Conservation (phyloP, 352 stramenopile genomes). For the Pythium inflatum region DNA sequence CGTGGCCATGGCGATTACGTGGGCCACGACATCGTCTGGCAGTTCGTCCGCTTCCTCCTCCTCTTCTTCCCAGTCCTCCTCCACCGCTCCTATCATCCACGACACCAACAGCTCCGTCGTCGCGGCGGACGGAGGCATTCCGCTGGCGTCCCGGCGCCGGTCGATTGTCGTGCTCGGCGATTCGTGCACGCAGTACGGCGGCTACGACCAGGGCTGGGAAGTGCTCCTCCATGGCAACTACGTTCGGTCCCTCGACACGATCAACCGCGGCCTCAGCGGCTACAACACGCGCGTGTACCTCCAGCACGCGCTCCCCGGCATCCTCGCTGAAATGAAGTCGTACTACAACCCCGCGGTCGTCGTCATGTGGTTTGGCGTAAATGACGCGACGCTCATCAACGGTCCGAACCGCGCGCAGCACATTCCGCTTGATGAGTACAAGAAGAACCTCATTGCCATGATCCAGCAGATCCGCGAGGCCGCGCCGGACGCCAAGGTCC, state of each 20-base stretch:
- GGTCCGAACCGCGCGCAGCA: conserved; percentile 45
- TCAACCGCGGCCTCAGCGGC: conserved; percentile 15
- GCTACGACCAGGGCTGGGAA: conserved; percentile 6
- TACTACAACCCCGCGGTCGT: conserved; percentile 9
- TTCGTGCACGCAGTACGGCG: conserved; percentile 20
- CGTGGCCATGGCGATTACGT: not conserved
- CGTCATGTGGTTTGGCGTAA: conserved; percentile 54
- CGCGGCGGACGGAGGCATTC: too few relatives aligned
- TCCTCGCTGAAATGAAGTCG: conserved; percentile 4
- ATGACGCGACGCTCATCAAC: conserved; percentile 54
- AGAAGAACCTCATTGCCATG: conserved; percentile 34
- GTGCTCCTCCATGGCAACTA: conserved; percentile 6
- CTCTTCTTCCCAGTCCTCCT: not conserved
- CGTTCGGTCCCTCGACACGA: not conserved
- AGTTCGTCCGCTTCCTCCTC: not conserved
- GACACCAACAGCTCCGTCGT: too few relatives aligned
- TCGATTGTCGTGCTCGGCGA: conserved; percentile 18
- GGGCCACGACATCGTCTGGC: not conserved
- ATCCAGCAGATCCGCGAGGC: conserved; percentile 9
- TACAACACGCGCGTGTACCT: conserved; percentile 23
- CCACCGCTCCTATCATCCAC: too few relatives aligned
- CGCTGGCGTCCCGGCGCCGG: too few relatives aligned
- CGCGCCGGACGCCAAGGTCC: not conserved
- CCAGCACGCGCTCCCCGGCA: conserved; percentile 14
- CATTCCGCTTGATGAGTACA: conserved; percentile 53